Conservation (phyloP, 108 stramenopile genomes). For the Nitzschia palea region DNA sequence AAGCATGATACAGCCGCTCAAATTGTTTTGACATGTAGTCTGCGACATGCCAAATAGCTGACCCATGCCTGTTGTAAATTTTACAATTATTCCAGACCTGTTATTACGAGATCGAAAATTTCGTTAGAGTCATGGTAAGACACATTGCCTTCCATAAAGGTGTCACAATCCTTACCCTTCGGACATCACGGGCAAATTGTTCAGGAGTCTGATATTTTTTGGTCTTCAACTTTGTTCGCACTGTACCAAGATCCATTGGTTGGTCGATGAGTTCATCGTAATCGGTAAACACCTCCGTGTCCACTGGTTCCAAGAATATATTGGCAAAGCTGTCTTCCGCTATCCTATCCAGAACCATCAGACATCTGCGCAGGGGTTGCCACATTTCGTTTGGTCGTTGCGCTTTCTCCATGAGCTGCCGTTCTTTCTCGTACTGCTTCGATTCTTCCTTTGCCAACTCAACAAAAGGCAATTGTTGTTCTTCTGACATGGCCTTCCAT, state of each 20-base stretch:
- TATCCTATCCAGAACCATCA: slow-evolving; percentile 72
- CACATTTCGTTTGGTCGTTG: slow-evolving; percentile 83
- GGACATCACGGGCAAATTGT: slow-evolving; percentile 84
- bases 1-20: slow-evolving; percentile 88
- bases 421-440: slow-evolving; percentile 70
- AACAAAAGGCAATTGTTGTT: slow-evolving; percentile 68
- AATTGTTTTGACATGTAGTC: slow-evolving; percentile 93
- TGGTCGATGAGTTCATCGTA: slow-evolving; percentile 80
- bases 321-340: slow-evolving; percentile 68
- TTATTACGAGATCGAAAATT: too few relatives aligned
- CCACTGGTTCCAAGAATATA: slow-evolving; percentile 89
- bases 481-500: slow-evolving; percentile 71
- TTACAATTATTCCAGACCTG: slow-evolving; percentile 92
- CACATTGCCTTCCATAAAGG: too few relatives aligned
- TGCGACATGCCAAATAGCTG: slow-evolving; percentile 91
- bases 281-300: slow-evolving; percentile 70
- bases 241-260: slow-evolving; percentile 92
- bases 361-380: slow-evolving; percentile 85
- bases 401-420: slow-evolving; percentile 69
- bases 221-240: slow-evolving; percentile 52
- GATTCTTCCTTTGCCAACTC: slow-evolving; percentile 77
- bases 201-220: slow-evolving; percentile 78
- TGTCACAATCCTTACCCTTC: slow-evolving; percentile 56
- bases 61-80: slow-evolving; percentile 87
- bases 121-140: not conserved